Base-by-base conservation (phyloP, 352 stramenopile genomes). In the Pythium brassicae region DNA sequence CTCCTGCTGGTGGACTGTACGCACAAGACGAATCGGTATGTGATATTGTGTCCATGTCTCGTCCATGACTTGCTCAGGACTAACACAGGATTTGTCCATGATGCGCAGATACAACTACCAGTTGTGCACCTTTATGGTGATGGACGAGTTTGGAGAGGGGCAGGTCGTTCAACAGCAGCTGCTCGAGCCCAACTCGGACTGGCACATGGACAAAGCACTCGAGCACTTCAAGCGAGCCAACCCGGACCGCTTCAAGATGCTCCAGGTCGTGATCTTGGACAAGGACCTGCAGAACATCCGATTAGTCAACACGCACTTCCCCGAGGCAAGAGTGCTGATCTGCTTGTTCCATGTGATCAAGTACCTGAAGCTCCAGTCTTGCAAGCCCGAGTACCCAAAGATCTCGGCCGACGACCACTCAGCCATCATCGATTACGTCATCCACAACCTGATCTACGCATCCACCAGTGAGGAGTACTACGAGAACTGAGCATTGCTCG, bases 21-120 rank as follows among this genome's bases (percentile, higher is more conserved):
- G 5, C 29, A 35, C 29, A 35, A 35, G 29, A 35, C 29, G 29
- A 35, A 35, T 35, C 29, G 29, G 29, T 35, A 9, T 9, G 29
- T 35, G 29, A 35, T 35, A 10, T 35, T 35, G 29, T 35, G 29
- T 35, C 29, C 29, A 35, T 35, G 29, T 35, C 9, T 35, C 9
- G 29, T 35, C 29, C 29, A 35, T 35, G 29, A 35, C 9, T 35
- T 35, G 29, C 9, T 9, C 29, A 35, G 29, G 29, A 10, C 29
- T 35, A 9, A 9, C 29, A 35, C 29, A 35, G 5, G 29, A 35
- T 35, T 35, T 9, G 29, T 35, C 29, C 29, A 35, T 35, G 29
- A 35, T 44, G 7, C 20, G 23, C 40, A 65, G 59, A 32, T 61
- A 65, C 53, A 61, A 57, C 45, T 64, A 65, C 23, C 53, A 61